Evolutionary conservation across 129 eudicot genomes (phyloP).

Genomic region (Arctium minus): DNA sequence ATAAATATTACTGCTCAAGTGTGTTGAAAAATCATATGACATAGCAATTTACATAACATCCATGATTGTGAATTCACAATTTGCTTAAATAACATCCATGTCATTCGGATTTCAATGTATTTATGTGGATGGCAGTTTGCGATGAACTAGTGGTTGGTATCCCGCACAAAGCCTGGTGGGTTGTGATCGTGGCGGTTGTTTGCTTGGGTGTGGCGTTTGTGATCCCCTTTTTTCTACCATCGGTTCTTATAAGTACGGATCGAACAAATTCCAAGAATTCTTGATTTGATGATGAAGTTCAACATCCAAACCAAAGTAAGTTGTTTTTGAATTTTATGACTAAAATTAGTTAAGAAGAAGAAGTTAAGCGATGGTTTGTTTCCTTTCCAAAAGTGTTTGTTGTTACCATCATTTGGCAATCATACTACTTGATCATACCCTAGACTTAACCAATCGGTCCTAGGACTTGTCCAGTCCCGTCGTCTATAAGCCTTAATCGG

Average conservation of each 20-base stretch:
- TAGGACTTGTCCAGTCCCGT: too few relatives aligned
- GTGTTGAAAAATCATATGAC: not conserved
- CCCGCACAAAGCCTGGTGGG: conserved; percentile 85
- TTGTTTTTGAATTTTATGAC: not conserved
- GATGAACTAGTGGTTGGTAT: conserved; percentile 83
- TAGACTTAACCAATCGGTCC: too few relatives aligned
- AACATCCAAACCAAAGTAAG: not conserved
- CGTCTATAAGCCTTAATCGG: too few relatives aligned
- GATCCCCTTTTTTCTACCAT: conserved; percentile 67
- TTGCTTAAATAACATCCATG: not conserved
- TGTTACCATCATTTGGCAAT: not conserved
- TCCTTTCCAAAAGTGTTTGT: not conserved
- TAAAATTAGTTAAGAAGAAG: conserved; percentile 1
- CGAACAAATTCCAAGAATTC: conserved; percentile 46
- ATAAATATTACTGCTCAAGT: not conserved
- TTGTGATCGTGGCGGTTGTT: conserved; percentile 52
- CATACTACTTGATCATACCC: too few relatives aligned
- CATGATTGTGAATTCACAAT: not conserved
- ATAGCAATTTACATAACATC: not conserved
- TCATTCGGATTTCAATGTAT: not conserved
- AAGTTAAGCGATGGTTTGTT: not conserved
- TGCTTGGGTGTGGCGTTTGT: conserved; percentile 66
- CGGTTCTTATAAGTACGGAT: conserved; percentile 36
- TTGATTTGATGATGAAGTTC: conserved; percentile 22
- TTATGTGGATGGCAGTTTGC: conserved; percentile 59